Conservation (phyloP, 805 yeast species). For the Yarrowia sp. region DNA sequence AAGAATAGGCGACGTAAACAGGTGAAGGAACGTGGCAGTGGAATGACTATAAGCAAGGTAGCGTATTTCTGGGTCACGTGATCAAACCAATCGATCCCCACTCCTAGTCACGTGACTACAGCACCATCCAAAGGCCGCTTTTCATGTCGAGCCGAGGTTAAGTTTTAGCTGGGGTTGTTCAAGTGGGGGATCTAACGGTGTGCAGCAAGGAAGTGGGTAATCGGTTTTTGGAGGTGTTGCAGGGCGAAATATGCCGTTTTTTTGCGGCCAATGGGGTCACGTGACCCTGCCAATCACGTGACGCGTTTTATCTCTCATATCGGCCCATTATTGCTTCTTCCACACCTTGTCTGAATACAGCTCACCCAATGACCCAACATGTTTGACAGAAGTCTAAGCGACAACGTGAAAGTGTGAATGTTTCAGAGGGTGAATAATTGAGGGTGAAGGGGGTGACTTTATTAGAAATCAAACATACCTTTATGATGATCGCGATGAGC, state of each 20-base stretch:
- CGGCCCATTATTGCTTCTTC: background rate
- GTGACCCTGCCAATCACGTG: background rate
- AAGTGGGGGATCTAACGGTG: constrained; percentile 5
- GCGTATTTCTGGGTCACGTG: background rate
- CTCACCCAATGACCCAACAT: background rate
- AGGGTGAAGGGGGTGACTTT: too few species aligned
- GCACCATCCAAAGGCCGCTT: too few species aligned
- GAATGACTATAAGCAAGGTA: too few species aligned
- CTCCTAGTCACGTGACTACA: background rate
- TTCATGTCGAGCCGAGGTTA: constrained; percentile 5
- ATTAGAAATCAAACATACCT: background rate
- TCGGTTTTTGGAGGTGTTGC: too few species aligned
- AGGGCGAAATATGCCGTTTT: too few species aligned
- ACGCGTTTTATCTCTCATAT: background rate
- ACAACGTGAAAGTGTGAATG: constrained; percentile 13
- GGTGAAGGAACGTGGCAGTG: too few species aligned
- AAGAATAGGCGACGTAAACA: too few species aligned
- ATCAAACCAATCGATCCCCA: too few species aligned
- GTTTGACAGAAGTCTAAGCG: background rate
- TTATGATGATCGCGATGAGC: background rate
- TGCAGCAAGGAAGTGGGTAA: too few species aligned
- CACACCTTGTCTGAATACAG: background rate
- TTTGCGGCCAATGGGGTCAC: background rate
- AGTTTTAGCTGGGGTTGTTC: background rate
- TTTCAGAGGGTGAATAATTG: too few species aligned